A percentile compares a stretch with the other conserved stretches of the same genome.
These are phyloP conservation scores for Fragaria nilgerrensis DNA, from an alignment of 306 rosid species.

Conservation along the genomic window DNA sequence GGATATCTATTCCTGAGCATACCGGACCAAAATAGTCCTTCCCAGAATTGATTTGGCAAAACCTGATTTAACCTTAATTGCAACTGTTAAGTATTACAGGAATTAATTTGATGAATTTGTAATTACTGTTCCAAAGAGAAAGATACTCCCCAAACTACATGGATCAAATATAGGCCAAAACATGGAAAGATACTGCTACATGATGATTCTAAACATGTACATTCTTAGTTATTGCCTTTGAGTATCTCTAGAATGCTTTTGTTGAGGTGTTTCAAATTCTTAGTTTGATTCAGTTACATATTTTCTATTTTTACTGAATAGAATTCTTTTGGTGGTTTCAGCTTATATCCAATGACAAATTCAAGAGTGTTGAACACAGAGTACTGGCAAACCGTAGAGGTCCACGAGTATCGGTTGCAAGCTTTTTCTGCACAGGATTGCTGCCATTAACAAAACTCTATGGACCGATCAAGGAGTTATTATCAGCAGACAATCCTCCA, in stretches of 20 bases:
- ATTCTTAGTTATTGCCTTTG: background rate
- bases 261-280: background rate
- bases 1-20: too few species aligned
- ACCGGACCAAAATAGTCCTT: too few species aligned
- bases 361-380: constrained; percentile 39
- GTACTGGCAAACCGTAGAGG: constrained; percentile 25
- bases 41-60: too few species aligned
- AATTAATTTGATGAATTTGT: background rate
- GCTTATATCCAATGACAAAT: constrained; percentile 42
- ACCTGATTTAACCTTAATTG: too few species aligned
- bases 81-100: too few species aligned
- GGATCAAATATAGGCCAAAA: too few species aligned
- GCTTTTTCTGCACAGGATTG: constrained; percentile 13
- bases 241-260: background rate
- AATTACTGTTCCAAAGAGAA: too few species aligned
- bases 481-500: constrained; percentile 10
- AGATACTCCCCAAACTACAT: too few species aligned
- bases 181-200: background rate
- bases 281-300: background rate
- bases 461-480: constrained; percentile 11
- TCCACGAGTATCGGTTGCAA: constrained; percentile 8
- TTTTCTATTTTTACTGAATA: background rate
- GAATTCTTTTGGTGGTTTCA: background rate
- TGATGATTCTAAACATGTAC: background rate
- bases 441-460: background rate